phyloP scores from a whole-genome alignment of 1,139 yeast species.

The Hanseniaspora uvarum region DNA sequence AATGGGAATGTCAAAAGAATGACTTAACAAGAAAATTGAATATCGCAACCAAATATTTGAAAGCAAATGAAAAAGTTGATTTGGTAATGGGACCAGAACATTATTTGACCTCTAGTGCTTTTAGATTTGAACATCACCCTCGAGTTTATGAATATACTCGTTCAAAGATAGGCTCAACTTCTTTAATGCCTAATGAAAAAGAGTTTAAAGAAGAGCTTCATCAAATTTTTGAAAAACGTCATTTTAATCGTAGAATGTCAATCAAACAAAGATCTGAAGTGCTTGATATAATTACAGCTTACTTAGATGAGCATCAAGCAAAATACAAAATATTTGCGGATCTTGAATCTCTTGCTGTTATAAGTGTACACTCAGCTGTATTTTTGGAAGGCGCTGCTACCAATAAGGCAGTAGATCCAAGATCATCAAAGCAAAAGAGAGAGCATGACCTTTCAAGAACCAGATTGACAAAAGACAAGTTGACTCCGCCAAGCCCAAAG shows the following conservation, averaged over 20 bases:
- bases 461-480: background rate
- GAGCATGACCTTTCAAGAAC: background rate
- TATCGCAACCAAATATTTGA: background rate
- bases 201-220: background rate
- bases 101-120: background rate
- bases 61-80: background rate
- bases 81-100: slow-evolving; percentile 1
- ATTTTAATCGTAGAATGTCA: background rate
- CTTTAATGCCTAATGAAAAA: background rate
- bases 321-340: slow-evolving; percentile 4
- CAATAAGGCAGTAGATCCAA: background rate
- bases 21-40: slow-evolving; percentile 8
- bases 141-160: background rate
- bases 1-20: slow-evolving; percentile 4
- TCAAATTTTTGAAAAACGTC: background rate
- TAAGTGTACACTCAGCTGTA: slow-evolving; percentile 2
- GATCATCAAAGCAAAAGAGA: background rate
- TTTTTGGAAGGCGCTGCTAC: background rate
- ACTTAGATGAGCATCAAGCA: background rate
- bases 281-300: background rate
- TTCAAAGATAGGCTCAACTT: background rate
- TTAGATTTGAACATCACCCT: background rate
- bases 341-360: background rate
- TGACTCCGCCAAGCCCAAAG: background rate
- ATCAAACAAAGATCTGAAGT: background rate